Evolutionary conservation across 2,329 filamentous ascomycete species (phyloP).

Genomic region (Colletotrichum camelliae): DNA sequence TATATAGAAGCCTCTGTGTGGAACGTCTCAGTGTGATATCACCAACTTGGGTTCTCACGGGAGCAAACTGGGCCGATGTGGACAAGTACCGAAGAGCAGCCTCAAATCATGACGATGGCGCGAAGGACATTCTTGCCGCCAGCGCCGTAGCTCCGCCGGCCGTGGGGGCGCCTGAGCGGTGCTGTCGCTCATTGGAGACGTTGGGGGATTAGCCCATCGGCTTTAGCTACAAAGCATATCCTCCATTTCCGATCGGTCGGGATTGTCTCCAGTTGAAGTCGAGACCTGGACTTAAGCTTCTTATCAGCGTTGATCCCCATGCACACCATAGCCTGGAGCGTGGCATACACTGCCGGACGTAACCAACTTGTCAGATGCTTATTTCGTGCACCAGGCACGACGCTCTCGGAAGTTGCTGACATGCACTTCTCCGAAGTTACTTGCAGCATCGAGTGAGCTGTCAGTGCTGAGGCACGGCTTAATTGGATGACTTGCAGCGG

Average conservation of each 20-base stretch:
- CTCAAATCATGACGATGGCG: background rate
- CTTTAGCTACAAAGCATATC: background rate
- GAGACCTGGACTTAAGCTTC: background rate
- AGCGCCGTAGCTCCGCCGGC: background rate
- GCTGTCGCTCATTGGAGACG: background rate
- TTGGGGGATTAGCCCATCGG: background rate
- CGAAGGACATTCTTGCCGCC: background rate
- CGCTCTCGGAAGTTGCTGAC: background rate
- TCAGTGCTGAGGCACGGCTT: slow-evolving; percentile 8
- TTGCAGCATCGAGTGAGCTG: background rate
- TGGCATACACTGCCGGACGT: background rate
- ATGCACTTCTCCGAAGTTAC: background rate
- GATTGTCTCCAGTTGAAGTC: background rate
- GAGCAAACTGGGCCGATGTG: background rate
- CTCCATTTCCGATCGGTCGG: slow-evolving; percentile 15
- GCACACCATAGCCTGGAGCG: background rate
- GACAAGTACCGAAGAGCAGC: background rate
- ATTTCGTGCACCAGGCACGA: background rate
- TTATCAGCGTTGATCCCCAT: background rate
- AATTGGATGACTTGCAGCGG: slow-evolving; percentile 16
- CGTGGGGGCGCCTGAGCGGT: background rate
- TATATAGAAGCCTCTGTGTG: background rate
- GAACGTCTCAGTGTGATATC: background rate
- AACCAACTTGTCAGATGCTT: background rate
- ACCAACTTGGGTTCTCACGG: background rate